Conservation (phyloP, 768 basidiomycete genomes). For the Rubroboletus pulcherrimus region DNA sequence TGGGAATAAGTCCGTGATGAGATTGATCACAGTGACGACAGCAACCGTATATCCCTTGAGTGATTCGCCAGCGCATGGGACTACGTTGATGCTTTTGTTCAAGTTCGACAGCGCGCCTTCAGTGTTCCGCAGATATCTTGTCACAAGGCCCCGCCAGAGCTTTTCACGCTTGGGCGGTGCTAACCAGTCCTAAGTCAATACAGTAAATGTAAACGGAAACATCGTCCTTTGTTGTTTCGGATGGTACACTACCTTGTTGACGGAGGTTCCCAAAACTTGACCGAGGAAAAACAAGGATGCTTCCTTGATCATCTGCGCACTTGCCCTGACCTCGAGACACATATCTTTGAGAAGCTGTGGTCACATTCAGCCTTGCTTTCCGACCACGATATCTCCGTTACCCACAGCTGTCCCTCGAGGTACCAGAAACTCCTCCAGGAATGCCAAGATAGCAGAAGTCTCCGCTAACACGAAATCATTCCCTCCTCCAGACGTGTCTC, state of each 20-base stretch:
- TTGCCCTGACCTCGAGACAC: conserved; percentile 15
- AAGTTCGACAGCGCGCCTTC: conserved; percentile 16
- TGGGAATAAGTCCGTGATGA: conserved; percentile 23
- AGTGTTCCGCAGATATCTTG: conserved; percentile 22
- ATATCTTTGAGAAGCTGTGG: conserved; percentile 15
- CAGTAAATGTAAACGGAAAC: background rate
- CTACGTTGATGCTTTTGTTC: conserved; percentile 6
- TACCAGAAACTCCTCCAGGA: conserved; percentile 20
- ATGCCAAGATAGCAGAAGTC: conserved; percentile 25
- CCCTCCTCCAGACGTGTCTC: conserved; percentile 3
- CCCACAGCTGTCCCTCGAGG: conserved; percentile 14
- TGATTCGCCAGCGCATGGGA: conserved; percentile 9
- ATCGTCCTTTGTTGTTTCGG: background rate
- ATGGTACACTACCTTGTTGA: conserved; percentile 9
- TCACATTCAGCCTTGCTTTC: background rate
- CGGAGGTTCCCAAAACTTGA: conserved; percentile 1
- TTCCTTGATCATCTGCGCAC: conserved; percentile 21
- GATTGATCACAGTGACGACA: conserved; percentile 17
- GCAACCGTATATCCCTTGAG: conserved; percentile 17
- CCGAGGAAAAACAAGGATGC: conserved; percentile 24
- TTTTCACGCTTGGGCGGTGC: conserved; percentile 19
- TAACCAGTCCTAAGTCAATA: conserved; percentile 18
- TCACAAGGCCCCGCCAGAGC: conserved; percentile 16
- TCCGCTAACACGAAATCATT: conserved; percentile 21
- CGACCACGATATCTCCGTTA: background rate